Evolutionary conservation across 257 asterid species (phyloP).

Genomic region (Solanum ossicruentum): DNA sequence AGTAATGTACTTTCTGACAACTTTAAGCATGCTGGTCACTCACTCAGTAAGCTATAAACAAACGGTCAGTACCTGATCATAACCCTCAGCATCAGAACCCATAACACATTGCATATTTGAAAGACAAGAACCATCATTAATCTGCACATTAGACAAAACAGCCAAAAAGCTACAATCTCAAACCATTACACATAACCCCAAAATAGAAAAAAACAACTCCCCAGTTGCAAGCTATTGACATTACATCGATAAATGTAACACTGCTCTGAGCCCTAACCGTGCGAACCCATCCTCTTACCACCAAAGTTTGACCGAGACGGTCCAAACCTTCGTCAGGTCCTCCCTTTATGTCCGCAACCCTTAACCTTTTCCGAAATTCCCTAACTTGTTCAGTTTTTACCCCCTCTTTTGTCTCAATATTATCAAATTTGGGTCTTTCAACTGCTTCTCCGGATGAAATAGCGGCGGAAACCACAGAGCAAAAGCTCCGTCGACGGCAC

Average conservation of each 20-base stretch:
- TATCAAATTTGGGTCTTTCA: slow-evolving; percentile 19
- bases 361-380: slow-evolving; percentile 55
- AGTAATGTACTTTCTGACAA: background rate
- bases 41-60: background rate
- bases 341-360: slow-evolving; percentile 69
- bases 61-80: slow-evolving; percentile 55
- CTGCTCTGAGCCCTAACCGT: slow-evolving; percentile 82
- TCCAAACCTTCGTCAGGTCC: slow-evolving; percentile 66
- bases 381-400: slow-evolving; percentile 34
- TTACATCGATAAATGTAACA: slow-evolving; percentile 78
- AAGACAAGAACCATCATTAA: slow-evolving; percentile 95
- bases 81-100: slow-evolving; percentile 73
- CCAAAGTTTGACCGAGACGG: slow-evolving; percentile 56
- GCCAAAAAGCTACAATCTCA: background rate
- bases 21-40: background rate
- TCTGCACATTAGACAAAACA: slow-evolving; percentile 27
- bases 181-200: background rate
- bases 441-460: slow-evolving; percentile 45
- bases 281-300: slow-evolving; percentile 88
- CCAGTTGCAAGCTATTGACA: background rate
- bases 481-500: slow-evolving; percentile 28
- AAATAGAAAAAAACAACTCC: background rate
- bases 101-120: slow-evolving; percentile 95
- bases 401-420: background rate
- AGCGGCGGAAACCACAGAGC: slow-evolving; percentile 40